Conservation (phyloP, 495 filamentous ascomycete genomes). For the Immersiella caudata region DNA sequence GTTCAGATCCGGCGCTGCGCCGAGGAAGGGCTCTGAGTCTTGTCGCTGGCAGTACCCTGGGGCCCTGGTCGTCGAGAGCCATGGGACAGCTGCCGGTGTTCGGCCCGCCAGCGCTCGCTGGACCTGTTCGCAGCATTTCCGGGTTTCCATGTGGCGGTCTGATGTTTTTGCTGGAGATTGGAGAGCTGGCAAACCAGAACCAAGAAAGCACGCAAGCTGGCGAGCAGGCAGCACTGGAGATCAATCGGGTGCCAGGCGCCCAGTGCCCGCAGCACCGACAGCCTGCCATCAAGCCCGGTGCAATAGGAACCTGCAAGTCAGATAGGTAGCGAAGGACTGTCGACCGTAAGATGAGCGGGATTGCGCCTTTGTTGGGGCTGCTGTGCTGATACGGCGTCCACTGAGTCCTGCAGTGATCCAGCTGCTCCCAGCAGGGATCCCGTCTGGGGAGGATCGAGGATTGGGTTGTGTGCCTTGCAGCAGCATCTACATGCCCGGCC, state of each 20-base stretch:
- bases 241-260: background rate
- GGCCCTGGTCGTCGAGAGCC: slow-evolving; percentile 7
- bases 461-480: slow-evolving; percentile 24
- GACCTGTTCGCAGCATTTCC: slow-evolving; percentile 19
- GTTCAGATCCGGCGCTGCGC: slow-evolving; percentile 17
- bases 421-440: background rate
- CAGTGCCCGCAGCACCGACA: background rate
- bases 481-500: background rate
- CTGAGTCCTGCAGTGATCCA: slow-evolving; percentile 4
- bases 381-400: background rate
- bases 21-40: background rate
- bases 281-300: background rate
- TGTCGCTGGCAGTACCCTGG: background rate
- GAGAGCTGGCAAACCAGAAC: slow-evolving; percentile 9
- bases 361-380: background rate
- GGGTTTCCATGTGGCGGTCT: slow-evolving; percentile 16
- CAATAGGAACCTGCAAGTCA: background rate
- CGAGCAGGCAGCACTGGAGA: slow-evolving; percentile 7
- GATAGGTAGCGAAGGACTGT: background rate
- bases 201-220: slow-evolving; percentile 8
- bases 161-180: slow-evolving; percentile 10
- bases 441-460: slow-evolving; percentile 12
- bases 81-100: slow-evolving; percentile 16
- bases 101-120: slow-evolving; percentile 15
- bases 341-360: background rate